These are phyloP conservation scores for Zygotorulaspora mrakii DNA, from an alignment of 1,139 yeast genomes.

Conservation along the genomic window DNA sequence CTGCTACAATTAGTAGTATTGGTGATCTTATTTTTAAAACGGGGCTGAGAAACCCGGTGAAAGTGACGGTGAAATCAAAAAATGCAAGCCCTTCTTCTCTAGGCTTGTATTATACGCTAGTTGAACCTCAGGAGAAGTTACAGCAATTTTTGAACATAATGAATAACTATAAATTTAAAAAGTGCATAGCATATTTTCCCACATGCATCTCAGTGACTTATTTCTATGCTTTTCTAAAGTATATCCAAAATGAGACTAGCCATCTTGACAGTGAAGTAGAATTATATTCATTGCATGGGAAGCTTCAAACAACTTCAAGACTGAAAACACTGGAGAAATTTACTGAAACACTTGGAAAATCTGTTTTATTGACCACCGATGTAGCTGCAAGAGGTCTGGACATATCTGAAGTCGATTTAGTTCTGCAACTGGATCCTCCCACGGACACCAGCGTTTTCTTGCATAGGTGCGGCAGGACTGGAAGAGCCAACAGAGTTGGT, in stretches of 20 bases:
- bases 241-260: conserved; percentile 27
- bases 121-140: conserved; percentile 59
- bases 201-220: conserved; percentile 80
- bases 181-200: conserved; percentile 86
- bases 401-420: conserved; percentile 86
- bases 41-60: conserved; percentile 88
- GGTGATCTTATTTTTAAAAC: conserved; percentile 65
- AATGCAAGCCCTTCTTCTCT: conserved; percentile 57
- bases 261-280: conserved; percentile 36
- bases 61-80: conserved; percentile 63
- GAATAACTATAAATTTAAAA: conserved; percentile 54
- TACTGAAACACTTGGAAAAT: conserved; percentile 45
- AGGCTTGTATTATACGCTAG: conserved; percentile 56
- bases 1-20: conserved; percentile 86
- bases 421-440: conserved; percentile 86
- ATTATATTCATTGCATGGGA: conserved; percentile 79
- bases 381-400: conserved; percentile 94
- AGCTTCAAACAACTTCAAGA: conserved; percentile 69
- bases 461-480: conserved; percentile 91
- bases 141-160: conserved; percentile 55
- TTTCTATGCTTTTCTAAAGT: conserved; percentile 57
- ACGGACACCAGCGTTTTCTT: conserved; percentile 83
- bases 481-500: conserved; percentile 82
- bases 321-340: conserved; percentile 65
- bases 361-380: conserved; percentile 75